These are phyloP conservation scores for Elsinoe fawcettii DNA, from an alignment of 2,329 filamentous ascomycete genomes.

Conservation along the genomic window DNA sequence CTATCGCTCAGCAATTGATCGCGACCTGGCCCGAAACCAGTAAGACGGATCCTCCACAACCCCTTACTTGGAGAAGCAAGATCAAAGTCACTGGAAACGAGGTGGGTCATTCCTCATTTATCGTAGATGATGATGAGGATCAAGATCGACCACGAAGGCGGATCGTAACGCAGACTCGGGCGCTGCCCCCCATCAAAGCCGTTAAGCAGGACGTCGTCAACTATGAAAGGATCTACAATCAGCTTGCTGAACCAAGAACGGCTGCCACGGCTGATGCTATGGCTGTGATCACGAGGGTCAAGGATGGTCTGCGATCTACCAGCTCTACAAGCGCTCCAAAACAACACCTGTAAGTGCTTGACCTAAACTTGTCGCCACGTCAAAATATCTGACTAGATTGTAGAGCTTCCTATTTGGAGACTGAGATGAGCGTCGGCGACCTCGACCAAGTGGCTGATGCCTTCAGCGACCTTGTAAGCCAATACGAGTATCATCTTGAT, in stretches of 20 bases:
- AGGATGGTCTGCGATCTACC: neutral
- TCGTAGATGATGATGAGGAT: constrained; percentile 19
- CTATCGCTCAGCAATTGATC: constrained; percentile 15
- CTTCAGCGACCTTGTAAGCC: constrained; percentile 14
- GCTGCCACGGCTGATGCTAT: neutral
- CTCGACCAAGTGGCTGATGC: constrained; percentile 18
- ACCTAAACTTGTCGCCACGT: neutral
- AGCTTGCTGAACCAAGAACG: constrained; percentile 9
- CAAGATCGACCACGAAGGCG: neutral
- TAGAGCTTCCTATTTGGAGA: neutral
- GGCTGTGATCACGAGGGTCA: neutral
- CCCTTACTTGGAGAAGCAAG: constrained; percentile 20
- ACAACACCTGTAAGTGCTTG: neutral
- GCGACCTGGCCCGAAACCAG: neutral
- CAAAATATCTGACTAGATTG: neutral
- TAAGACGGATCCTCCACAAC: neutral
- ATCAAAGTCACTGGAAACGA: constrained; percentile 16
- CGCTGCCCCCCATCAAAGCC: neutral
- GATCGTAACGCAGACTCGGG: neutral
- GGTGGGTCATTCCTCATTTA: constrained; percentile 19
- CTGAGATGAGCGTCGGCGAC: constrained; percentile 14
- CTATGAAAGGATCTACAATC: constrained; percentile 15
- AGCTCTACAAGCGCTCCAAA: neutral
- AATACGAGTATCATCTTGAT: neutral
- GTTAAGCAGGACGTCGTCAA: constrained; percentile 7